Evolutionary conservation across 2,329 filamentous ascomycete species (phyloP), one percentile per base, ranked within the genome.

Genomic region (Onygenales sp.): DNA sequence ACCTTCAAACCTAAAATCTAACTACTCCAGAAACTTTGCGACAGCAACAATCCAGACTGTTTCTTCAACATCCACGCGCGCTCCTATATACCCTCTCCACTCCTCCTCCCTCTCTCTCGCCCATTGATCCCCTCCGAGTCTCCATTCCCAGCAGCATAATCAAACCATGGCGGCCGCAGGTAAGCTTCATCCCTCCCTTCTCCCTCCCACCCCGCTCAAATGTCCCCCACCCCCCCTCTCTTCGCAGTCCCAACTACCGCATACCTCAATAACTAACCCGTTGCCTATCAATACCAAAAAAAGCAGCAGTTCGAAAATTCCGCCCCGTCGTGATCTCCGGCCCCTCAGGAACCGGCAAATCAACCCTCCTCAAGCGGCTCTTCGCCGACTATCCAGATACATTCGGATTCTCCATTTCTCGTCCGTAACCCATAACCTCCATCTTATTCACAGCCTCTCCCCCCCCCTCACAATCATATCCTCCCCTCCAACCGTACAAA

Each of bases 251-350:
- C 14, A 6, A 27, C 13, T 46, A 7, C 27, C 3, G 42, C n/a
- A 27, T 6, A 7, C 3, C 8, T 21, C 21, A 7, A 11, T 21
- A 21, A 31, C 42, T 11, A n/a, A 31, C 46, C 45, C 17, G 33
- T 17, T 5, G 2, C 43, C 27, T 7, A 7, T 8, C 14, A 42
- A 14, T n/a, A 42, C n/a, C 40, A 27, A 4, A 8, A 46, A 34
- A 34, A 49, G 33, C 27, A 52, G 37, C 52, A 65, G 62, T 62
- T 33, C 62, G 61, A 44, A 65, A 62, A 50, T 65, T 65, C 52
- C 64, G 71, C 36, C 71, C 71, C 5, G 64, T 75, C 32, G 70
- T 74, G 36, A 62, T 73, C 43, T 70, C 67, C 10, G 70, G 71
- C 9, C 69, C 68, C 13, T 70, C 67, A 17, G 69, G 72, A 42